These are phyloP conservation scores for Stygiomarasmius scandens DNA, from an alignment of 1,284 basidiomycete species.

Conservation along the genomic window DNA sequence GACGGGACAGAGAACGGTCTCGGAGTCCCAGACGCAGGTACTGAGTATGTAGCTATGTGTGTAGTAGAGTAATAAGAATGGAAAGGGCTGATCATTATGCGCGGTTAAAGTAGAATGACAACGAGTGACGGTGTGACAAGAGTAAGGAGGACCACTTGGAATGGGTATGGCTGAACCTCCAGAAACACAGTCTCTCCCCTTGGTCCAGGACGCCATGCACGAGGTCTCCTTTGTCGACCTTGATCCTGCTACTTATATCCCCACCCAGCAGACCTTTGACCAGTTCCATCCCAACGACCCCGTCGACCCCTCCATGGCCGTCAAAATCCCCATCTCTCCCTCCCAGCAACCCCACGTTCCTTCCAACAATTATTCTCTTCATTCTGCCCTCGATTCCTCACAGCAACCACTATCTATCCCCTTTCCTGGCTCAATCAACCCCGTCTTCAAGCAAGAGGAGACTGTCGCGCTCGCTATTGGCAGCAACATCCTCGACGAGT, in stretches of 20 bases:
- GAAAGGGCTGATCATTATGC: no score
- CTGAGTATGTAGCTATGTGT: constrained; percentile 44
- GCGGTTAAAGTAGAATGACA: no score
- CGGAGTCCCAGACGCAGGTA: constrained; percentile 77
- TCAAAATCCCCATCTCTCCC: constrained; percentile 37
- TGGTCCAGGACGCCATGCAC: constrained; percentile 35
- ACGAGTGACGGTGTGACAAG: not conserved
- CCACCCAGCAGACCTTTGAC: not conserved
- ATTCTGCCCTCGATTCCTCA: constrained; percentile 44
- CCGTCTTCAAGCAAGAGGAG: not conserved
- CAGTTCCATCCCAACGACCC: constrained; percentile 17
- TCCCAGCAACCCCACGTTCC: constrained; percentile 44
- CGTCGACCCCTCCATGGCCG: constrained; percentile 29
- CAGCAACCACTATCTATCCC: constrained; percentile 37
- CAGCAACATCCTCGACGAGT: constrained; percentile 12
- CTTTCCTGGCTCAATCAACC: constrained; percentile 21
- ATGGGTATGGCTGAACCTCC: not conserved
- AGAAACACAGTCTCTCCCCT: not conserved
- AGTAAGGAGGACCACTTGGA: not conserved
- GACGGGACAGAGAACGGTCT: constrained; percentile 75
- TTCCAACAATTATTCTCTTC: constrained; percentile 48
- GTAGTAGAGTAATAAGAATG: no score
- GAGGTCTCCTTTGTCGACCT: constrained; percentile 35
- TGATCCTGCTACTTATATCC: constrained; percentile 31
- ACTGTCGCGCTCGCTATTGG: constrained; percentile 7